Conservation (phyloP, 2,329 filamentous ascomycete species). For the Tolypocladium tropicale region DNA sequence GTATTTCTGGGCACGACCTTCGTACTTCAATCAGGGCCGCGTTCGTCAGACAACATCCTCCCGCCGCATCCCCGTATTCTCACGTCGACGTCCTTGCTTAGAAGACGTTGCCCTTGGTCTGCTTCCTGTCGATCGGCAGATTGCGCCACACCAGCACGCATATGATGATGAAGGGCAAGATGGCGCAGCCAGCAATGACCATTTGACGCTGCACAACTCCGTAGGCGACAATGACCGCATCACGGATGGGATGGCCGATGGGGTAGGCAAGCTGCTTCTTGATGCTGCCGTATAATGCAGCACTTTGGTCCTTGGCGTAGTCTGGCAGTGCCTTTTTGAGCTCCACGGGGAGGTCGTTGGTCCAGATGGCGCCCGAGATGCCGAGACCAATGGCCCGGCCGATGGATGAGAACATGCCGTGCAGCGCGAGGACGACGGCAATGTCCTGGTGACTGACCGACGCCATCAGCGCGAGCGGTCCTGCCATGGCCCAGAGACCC, state of each 20-base stretch:
- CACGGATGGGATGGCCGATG: constrained; percentile 33
- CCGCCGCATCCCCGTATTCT: constrained; percentile 1
- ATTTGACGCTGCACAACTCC: constrained; percentile 25
- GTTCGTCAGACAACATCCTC: not conserved
- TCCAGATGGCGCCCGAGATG: constrained; percentile 53
- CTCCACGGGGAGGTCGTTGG: constrained; percentile 34
- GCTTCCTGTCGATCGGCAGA: constrained; percentile 25
- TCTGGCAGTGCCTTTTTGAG: constrained; percentile 31
- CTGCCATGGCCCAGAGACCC: constrained; percentile 30
- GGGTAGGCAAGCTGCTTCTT: constrained; percentile 39
- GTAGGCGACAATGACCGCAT: constrained; percentile 50
- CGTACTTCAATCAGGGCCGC: not conserved
- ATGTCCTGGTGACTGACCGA: constrained; percentile 44
- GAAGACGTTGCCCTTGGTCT: constrained; percentile 23
- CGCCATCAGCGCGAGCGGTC: constrained; percentile 47
- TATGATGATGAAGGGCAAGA: constrained; percentile 23
- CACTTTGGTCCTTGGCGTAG: constrained; percentile 21
- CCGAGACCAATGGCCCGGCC: constrained; percentile 46
- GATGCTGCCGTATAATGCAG: constrained; percentile 35
- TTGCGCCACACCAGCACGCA: constrained; percentile 25
- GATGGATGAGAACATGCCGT: constrained; percentile 46
- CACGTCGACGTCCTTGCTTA: constrained; percentile 3
- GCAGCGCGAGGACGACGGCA: constrained; percentile 45
- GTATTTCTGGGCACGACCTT: not conserved
- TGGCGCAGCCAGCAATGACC: constrained; percentile 26